These are phyloP conservation scores for Brassica napus DNA, from an alignment of 345 rosid species.

Conservation along the genomic window Da-Ae NC_063451.1:27396001-27396500, in stretches of 20 bases:
- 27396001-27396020: conserved; percentile 51
- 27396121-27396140: conserved; percentile 61
- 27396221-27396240: conserved; percentile 45
- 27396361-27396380: conserved; percentile 29
- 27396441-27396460: neutral
- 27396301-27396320: conserved; percentile 51
- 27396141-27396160: conserved; percentile 56
- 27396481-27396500: conserved; percentile 18
- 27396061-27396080: conserved; percentile 58
- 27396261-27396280: conserved; percentile 51
- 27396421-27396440: conserved; percentile 3
- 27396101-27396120: conserved; percentile 44
- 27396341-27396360: neutral
- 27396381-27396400: conserved; percentile 55
- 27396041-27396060: conserved; percentile 57
- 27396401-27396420: conserved; percentile 49
- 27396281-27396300: conserved; percentile 47
- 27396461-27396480: conserved; percentile 22
- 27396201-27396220: conserved; percentile 46
- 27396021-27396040: conserved; percentile 67
- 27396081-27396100: conserved; percentile 46
- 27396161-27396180: conserved; percentile 70
- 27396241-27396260: conserved; percentile 46
- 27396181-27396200: conserved; percentile 45
- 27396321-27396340: conserved; percentile 55